Conservation (phyloP, 139 green algal species). For the Volvox africanus region DNA sequence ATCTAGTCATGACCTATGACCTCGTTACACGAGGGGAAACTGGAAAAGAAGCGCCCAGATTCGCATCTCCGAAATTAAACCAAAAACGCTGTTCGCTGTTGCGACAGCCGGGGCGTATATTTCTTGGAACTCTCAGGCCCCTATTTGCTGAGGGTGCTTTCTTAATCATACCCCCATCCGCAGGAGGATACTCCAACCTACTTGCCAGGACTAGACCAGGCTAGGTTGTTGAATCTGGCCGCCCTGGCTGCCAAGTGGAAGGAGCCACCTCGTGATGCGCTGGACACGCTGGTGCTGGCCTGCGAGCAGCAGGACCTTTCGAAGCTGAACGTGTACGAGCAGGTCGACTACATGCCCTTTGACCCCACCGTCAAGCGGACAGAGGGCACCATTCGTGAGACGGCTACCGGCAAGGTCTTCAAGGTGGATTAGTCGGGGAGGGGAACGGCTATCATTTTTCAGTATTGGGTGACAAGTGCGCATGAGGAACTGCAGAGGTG, state of each 20-base stretch:
- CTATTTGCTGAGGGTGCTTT: no score
- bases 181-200: constrained; percentile 80
- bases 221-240: constrained; percentile 69
- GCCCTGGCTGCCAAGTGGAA: constrained; percentile 89
- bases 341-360: constrained; percentile 89
- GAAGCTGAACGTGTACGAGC: constrained; percentile 65
- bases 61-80: no score
- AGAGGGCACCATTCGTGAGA: constrained; percentile 70
- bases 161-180: neutral
- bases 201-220: constrained; percentile 58
- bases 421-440: constrained; percentile 47
- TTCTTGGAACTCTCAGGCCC: no score
- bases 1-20: no score
- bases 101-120: no score
- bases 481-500: no score
- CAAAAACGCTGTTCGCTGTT: no score
- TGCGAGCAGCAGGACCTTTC: constrained; percentile 61
- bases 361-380: constrained; percentile 92
- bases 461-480: no score
- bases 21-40: no score
- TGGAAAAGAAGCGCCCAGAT: no score
- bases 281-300: constrained; percentile 87
- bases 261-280: constrained; percentile 87
- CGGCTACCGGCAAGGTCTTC: constrained; percentile 72
- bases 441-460: neutral